These are phyloP conservation scores for Oidium heveae DNA, from an alignment of 2,329 filamentous ascomycete species.

Conservation along the genomic window DNA sequence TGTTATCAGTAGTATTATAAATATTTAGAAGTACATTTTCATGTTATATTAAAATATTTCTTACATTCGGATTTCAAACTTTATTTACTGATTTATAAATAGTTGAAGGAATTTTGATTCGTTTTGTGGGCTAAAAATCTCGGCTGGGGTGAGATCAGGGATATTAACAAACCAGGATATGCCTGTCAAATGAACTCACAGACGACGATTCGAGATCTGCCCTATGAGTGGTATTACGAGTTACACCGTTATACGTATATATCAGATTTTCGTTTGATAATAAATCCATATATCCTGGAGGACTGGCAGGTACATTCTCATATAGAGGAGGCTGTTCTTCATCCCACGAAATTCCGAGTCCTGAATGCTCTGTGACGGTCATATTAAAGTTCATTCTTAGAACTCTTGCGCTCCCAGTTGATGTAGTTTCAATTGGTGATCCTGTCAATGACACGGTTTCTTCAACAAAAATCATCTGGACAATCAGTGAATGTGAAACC, in stretches of 20 bases:
- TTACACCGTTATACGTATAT: slow-evolving; percentile 12
- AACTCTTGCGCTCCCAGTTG: slow-evolving; percentile 74
- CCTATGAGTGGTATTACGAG: slow-evolving; percentile 4
- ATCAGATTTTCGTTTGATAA: slow-evolving; percentile 6
- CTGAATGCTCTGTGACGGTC: slow-evolving; percentile 70
- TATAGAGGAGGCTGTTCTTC: slow-evolving; percentile 89
- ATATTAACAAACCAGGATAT: no score
- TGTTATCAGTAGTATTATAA: no score
- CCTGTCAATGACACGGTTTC: slow-evolving; percentile 46
- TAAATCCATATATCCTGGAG: slow-evolving; percentile 34
- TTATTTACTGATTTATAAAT: no score
- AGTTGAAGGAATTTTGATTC: no score
- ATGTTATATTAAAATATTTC: no score
- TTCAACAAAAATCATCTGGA: slow-evolving; percentile 86
- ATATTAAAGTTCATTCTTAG: slow-evolving; percentile 79
- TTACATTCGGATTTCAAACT: no score
- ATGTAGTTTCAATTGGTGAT: slow-evolving; percentile 42
- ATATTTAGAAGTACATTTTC: no score
- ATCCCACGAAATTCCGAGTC: slow-evolving; percentile 86
- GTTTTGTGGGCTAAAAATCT: no score
- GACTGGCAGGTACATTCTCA: slow-evolving; percentile 71
- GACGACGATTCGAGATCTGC: not conserved
- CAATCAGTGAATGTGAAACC: slow-evolving; percentile 61
- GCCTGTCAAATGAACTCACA: no score
- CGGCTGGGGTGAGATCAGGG: no score